Evolutionary conservation across 1,284 basidiomycete genomes (phyloP).

Genomic region (Xerocomus minutiporus): DNA sequence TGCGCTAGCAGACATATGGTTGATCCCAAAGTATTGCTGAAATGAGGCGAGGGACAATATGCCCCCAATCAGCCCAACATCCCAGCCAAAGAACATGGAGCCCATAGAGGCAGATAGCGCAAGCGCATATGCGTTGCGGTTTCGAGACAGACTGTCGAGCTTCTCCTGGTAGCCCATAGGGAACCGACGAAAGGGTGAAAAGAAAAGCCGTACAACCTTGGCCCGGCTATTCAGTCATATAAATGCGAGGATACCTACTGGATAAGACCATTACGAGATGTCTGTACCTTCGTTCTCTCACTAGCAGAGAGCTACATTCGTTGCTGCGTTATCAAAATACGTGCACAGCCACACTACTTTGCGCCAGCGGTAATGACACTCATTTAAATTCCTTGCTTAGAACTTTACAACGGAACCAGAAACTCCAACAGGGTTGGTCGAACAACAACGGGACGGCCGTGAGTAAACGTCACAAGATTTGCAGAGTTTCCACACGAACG

Average conservation of each 20-base stretch:
- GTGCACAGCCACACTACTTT: too few species aligned
- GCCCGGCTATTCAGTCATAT: not conserved
- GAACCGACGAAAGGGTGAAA: not conserved
- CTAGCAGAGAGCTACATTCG: too few species aligned
- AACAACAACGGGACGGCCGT: too few species aligned
- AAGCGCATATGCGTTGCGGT: slow-evolving; percentile 45
- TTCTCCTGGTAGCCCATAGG: slow-evolving; percentile 26
- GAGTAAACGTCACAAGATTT: not conserved
- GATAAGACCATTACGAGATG: too few species aligned
- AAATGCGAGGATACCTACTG: not conserved
- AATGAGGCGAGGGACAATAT: slow-evolving; percentile 44
- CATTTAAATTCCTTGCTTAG: too few species aligned
- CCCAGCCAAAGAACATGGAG: slow-evolving; percentile 40
- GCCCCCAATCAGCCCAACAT: slow-evolving; percentile 47
- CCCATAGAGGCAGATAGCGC: slow-evolving; percentile 45
- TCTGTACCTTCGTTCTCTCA: too few species aligned
- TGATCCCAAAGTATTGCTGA: slow-evolving; percentile 43
- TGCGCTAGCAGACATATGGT: slow-evolving; percentile 34
- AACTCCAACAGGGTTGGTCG: too few species aligned
- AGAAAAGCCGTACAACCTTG: not conserved
- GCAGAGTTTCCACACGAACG: slow-evolving; percentile 2
- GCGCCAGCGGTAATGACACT: too few species aligned
- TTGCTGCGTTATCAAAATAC: too few species aligned
- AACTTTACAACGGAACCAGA: too few species aligned
- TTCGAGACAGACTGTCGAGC: slow-evolving; percentile 28